Conservation (phyloP, 2,329 filamentous ascomycete genomes). For the Cercospora citrullina region DNA sequence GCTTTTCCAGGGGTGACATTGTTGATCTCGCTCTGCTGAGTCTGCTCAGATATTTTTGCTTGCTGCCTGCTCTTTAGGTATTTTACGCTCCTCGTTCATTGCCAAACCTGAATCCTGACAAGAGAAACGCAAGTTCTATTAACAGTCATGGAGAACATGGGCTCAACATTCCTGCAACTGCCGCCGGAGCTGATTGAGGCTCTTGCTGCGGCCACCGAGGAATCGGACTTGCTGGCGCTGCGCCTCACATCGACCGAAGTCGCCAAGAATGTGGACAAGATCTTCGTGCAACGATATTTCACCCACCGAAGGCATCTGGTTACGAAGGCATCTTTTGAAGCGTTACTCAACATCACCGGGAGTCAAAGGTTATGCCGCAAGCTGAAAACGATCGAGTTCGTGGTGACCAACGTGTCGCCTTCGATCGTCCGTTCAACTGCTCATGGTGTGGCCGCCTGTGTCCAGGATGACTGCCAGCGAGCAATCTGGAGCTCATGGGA, state of each 20-base stretch:
- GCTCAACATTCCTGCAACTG: slow-evolving; percentile 70
- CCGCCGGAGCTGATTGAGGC: slow-evolving; percentile 79
- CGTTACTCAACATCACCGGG: slow-evolving; percentile 10
- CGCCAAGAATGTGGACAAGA: neutral
- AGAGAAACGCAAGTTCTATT: neutral
- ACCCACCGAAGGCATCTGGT: slow-evolving; percentile 3
- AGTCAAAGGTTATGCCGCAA: neutral
- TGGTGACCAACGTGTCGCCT: slow-evolving; percentile 8
- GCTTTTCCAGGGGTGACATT: neutral
- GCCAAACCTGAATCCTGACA: neutral
- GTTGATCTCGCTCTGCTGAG: neutral
- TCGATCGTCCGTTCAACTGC: neutral
- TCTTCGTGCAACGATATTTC: slow-evolving; percentile 13
- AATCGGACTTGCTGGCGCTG: slow-evolving; percentile 1
- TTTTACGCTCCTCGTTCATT: neutral
- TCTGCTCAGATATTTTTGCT: neutral
- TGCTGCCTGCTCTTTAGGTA: neutral
- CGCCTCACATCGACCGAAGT: slow-evolving; percentile 7
- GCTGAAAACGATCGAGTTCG: slow-evolving; percentile 6
- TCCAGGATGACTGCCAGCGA: neutral
- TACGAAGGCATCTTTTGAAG: slow-evolving; percentile 6
- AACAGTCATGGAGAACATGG: neutral
- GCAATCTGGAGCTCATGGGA: slow-evolving; percentile 7
- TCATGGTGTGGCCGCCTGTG: neutral
- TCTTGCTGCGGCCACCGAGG: slow-evolving; percentile 62